Evolutionary conservation across 2,329 filamentous ascomycete species (phyloP).

Genomic region (Claviceps citrina): DNA sequence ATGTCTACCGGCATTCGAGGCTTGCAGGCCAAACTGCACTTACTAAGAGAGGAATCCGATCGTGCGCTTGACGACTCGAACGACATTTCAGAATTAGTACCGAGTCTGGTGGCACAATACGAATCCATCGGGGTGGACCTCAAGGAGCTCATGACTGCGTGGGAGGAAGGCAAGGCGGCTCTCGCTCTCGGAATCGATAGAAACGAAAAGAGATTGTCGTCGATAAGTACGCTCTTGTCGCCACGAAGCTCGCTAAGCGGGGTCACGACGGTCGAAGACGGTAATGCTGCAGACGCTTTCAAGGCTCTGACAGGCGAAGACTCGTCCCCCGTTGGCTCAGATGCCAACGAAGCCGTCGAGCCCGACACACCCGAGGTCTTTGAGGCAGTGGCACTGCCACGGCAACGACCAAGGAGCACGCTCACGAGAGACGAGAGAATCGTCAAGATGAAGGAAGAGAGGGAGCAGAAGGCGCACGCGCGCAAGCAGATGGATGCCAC

Average conservation of each 20-base stretch:
- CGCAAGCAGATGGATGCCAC: constrained; percentile 67
- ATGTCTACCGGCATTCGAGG: constrained; percentile 82
- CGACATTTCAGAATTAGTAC: constrained; percentile 60
- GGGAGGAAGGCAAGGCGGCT: constrained; percentile 76
- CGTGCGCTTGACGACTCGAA: constrained; percentile 58
- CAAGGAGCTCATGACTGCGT: constrained; percentile 62
- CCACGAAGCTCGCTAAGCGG: constrained; percentile 51
- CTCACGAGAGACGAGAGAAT: constrained; percentile 80
- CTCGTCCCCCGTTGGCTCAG: constrained; percentile 35
- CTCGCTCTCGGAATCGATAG: constrained; percentile 69
- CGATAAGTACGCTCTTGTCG: constrained; percentile 43
- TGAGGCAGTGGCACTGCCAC: constrained; percentile 67
- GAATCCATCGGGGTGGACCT: constrained; percentile 87
- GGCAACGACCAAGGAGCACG: constrained; percentile 42
- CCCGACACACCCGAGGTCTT: constrained; percentile 67
- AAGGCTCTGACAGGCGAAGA: constrained; percentile 65
- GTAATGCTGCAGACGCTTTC: constrained; percentile 45
- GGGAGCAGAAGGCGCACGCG: constrained; percentile 54
- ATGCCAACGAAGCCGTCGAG: constrained; percentile 39
- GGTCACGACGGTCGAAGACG: constrained; percentile 45
- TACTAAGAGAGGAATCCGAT: constrained; percentile 80
- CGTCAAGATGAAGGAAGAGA: constrained; percentile 73
- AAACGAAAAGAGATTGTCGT: constrained; percentile 56
- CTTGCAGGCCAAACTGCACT: constrained; percentile 84
- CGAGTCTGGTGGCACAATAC: constrained; percentile 73